phyloP scores from a whole-genome alignment of 129 eudicot species.

The sunflower (Helianthus annuus) region HanXRQr2.0-SUNRISE NC_035438.2:32550517-32551016 shows the following conservation, averaged over 20 bases:
- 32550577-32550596: constrained; percentile 82
- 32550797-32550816: constrained; percentile 74
- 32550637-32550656: constrained; percentile 77
- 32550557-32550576: constrained; percentile 67
- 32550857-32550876: constrained; percentile 71
- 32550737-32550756: constrained; percentile 75
- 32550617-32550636: constrained; percentile 76
- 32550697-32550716: neutral
- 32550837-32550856: constrained; percentile 83
- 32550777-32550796: constrained; percentile 63
- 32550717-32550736: constrained; percentile 59
- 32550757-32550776: constrained; percentile 50
- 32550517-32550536: constrained; percentile 50
- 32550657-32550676: constrained; percentile 7
- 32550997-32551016: constrained; percentile 53
- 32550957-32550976: constrained; percentile 71
- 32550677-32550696: neutral
- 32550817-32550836: constrained; percentile 61
- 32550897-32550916: constrained; percentile 51
- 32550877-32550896: constrained; percentile 70
- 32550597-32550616: constrained; percentile 87
- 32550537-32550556: constrained; percentile 81
- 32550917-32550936: constrained; percentile 67
- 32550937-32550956: constrained; percentile 84
- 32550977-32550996: constrained; percentile 71